A percentile compares a stretch with the other conserved stretches of the same genome.
These are phyloP conservation scores for Phytophthora boehmeriae DNA, from an alignment of 352 stramenopile species.

Conservation along the genomic window DNA sequence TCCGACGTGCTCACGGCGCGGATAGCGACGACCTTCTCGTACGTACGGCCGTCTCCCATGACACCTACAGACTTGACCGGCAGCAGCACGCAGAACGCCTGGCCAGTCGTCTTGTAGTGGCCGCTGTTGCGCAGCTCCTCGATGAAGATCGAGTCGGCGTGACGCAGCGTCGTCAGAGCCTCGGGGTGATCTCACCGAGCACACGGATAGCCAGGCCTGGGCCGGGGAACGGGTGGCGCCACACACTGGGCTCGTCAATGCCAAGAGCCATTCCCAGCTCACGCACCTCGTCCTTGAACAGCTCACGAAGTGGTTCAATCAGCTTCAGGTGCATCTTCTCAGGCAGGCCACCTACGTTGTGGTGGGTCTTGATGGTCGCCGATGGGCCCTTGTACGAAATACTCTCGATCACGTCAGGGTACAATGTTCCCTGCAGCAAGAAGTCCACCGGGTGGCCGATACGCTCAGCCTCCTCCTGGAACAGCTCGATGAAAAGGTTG, in stretches of 20 bases:
- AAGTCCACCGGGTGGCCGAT: slow-evolving; percentile 92
- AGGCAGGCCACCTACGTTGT: slow-evolving; percentile 99
- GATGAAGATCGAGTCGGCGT: slow-evolving; percentile 98
- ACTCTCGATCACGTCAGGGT: slow-evolving; percentile 99
- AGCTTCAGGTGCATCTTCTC: slow-evolving; percentile 99
- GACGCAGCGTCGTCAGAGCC: slow-evolving; percentile 94
- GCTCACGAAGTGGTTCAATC: slow-evolving; percentile 98
- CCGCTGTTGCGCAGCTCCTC: slow-evolving; percentile 95
- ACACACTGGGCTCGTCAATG: slow-evolving; percentile 98
- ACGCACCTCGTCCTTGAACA: slow-evolving; percentile 99
- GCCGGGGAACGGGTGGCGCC: slow-evolving; percentile 99
- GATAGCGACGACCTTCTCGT: slow-evolving; percentile 96
- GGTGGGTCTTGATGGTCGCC: slow-evolving; percentile 99
- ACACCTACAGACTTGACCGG: slow-evolving; percentile 98
- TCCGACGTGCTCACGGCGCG: slow-evolving; percentile 99
- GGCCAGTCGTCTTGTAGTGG: slow-evolving; percentile 98
- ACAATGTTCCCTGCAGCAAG: slow-evolving; percentile 98
- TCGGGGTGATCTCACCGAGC: slow-evolving; percentile 97
- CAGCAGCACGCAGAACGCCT: slow-evolving; percentile 98
- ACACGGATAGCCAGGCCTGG: slow-evolving; percentile 98
- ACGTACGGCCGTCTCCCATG: slow-evolving; percentile 98
- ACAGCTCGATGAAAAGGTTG: slow-evolving; percentile 99
- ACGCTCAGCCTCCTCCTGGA: slow-evolving; percentile 91
- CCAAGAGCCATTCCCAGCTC: slow-evolving; percentile 97
- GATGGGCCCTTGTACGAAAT: slow-evolving; percentile 98